A percentile compares a stretch with the other conserved stretches of the same genome.
These are phyloP conservation scores for Torulaspora maleeae DNA, from an alignment of 805 yeast species.

Conservation along the genomic window DNA sequence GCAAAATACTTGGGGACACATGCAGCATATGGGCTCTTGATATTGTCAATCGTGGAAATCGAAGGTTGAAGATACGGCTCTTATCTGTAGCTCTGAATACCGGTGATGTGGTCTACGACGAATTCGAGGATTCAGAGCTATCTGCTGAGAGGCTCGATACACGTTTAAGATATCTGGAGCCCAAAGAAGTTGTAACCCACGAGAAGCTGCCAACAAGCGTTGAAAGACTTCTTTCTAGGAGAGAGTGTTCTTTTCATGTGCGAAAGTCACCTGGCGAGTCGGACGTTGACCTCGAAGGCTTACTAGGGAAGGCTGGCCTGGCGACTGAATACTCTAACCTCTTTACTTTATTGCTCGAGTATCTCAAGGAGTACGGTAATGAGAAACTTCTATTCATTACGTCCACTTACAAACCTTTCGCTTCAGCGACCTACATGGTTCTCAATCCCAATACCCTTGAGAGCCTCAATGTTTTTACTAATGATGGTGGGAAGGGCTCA, in stretches of 20 bases:
- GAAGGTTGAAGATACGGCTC: conserved; percentile 1
- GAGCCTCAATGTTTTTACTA: conserved; percentile 74
- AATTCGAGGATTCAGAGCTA: conserved; percentile 52
- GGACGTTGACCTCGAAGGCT: not conserved
- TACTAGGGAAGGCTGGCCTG: conserved; percentile 27
- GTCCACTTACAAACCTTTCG: conserved; percentile 50
- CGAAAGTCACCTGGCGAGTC: conserved; percentile 26
- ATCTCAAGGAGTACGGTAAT: conserved; percentile 61
- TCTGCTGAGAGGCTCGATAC: conserved; percentile 65
- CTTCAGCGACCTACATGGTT: conserved; percentile 42
- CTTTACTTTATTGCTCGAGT: conserved; percentile 45
- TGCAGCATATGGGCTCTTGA: conserved; percentile 30
- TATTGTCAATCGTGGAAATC: not conserved
- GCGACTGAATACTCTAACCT: conserved; percentile 24
- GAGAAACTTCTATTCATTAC: conserved; percentile 50
- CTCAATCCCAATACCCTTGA: conserved; percentile 61
- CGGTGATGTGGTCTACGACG: conserved; percentile 72
- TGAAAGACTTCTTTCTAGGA: not conserved
- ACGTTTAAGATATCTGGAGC: conserved; percentile 65
- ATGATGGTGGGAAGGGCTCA: conserved; percentile 56
- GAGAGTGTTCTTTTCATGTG: conserved; percentile 38
- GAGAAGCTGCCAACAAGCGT: conserved; percentile 18
- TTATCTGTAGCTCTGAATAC: conserved; percentile 64
- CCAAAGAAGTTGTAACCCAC: conserved; percentile 60
- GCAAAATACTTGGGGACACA: conserved; percentile 24